phyloP scores from a whole-genome alignment of 2,329 filamentous ascomycete species.

The Orbilia brochopaga region DNA sequence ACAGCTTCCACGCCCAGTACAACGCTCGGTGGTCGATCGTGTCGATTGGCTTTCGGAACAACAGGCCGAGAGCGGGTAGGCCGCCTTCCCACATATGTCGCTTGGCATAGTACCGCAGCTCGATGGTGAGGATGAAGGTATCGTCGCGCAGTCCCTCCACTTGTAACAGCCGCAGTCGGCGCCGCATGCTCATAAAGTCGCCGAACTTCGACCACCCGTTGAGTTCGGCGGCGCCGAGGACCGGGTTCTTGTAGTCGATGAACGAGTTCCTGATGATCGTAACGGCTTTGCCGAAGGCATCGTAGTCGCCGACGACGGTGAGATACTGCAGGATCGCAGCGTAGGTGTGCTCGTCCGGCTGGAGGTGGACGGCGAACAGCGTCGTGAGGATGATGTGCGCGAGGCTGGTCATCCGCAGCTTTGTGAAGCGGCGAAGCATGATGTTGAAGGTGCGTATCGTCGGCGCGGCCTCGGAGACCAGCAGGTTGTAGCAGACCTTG shows the following conservation, averaged over 20 bases:
- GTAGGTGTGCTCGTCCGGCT: conserved; percentile 39
- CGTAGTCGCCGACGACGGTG: conserved; percentile 36
- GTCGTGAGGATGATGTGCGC: conserved; percentile 41
- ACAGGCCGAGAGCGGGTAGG: conserved; percentile 23
- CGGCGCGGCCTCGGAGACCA: conserved; percentile 45
- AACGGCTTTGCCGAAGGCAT: conserved; percentile 41
- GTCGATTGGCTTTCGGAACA: conserved; percentile 19
- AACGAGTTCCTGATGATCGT: conserved; percentile 41
- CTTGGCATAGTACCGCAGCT: conserved; percentile 41
- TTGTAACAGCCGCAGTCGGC: conserved; percentile 34
- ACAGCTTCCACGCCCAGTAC: conserved; percentile 44
- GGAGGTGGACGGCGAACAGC: conserved; percentile 34
- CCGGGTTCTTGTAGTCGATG: conserved; percentile 34
- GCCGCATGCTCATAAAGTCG: conserved; percentile 46
- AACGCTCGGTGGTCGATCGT: conserved; percentile 38
- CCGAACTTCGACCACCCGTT: conserved; percentile 49
- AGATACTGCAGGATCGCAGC: conserved; percentile 41
- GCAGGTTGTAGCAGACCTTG: conserved; percentile 47
- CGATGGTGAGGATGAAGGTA: conserved; percentile 38
- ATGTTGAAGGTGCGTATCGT: conserved; percentile 44
- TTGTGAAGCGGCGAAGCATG: conserved; percentile 38
- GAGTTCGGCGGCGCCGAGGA: conserved; percentile 37
- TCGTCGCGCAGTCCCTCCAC: conserved; percentile 43
- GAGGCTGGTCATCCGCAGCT: conserved; percentile 33
- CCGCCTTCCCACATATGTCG: conserved; percentile 50